A percentile compares a stretch with the other conserved stretches of the same genome.
Evolutionary conservation across 768 basidiomycete genomes (phyloP).

Genomic region (Lactarius sp.): DNA sequence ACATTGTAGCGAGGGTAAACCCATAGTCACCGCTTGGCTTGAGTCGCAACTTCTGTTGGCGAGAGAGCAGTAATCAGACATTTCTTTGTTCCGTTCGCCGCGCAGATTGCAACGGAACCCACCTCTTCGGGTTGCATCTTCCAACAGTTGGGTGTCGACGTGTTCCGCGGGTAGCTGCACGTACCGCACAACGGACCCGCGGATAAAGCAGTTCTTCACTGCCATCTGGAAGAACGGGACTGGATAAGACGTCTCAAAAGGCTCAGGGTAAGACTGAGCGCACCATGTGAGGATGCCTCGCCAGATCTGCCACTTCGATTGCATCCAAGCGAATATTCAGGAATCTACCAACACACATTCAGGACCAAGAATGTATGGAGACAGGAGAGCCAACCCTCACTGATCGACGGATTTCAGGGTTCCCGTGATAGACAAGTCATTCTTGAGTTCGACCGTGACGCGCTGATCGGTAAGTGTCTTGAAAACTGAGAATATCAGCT

Average conservation of each 20-base stretch:
- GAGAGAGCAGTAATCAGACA: conserved; percentile 1
- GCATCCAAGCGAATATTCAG: conserved; percentile 94
- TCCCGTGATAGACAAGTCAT: conserved; percentile 95
- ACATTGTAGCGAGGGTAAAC: neutral
- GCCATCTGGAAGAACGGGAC: conserved; percentile 64
- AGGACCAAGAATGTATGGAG: neutral
- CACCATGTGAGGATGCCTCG: conserved; percentile 96
- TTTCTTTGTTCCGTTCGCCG: neutral
- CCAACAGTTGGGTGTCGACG: conserved; percentile 91
- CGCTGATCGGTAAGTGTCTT: conserved; percentile 97
- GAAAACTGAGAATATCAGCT: conserved; percentile 98
- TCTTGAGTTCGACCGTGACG: conserved; percentile 97
- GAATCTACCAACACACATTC: conserved; percentile 48
- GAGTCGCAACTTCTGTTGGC: conserved; percentile 15
- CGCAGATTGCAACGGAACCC: conserved; percentile 21
- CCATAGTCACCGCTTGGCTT: conserved; percentile 18
- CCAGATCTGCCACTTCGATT: conserved; percentile 88
- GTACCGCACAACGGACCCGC: conserved; percentile 96
- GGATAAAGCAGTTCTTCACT: conserved; percentile 98
- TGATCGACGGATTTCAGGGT: conserved; percentile 97
- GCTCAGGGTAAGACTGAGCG: conserved; percentile 24
- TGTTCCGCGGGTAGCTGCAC: conserved; percentile 90
- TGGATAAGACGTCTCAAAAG: too few species aligned
- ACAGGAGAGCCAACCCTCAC: conserved; percentile 43
- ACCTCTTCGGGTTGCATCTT: conserved; percentile 98